Evolutionary conservation across 164 flowering plant genomes (phyloP), one percentile per base, ranked within the genome.

Genomic region (Magnolia sinica): DNA sequence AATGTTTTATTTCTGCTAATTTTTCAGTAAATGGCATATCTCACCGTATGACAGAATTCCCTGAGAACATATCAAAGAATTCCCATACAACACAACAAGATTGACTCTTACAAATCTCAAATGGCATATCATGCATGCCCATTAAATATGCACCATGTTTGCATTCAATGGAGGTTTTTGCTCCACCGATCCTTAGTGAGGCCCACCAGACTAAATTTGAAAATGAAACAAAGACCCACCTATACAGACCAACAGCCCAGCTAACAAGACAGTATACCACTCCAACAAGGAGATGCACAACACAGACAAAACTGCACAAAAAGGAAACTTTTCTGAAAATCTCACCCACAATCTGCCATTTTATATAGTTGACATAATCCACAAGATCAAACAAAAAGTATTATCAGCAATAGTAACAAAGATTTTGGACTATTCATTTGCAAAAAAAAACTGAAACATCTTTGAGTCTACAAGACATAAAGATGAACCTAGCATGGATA

Each of bases 261-360:
- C 85, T 79, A 58, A 87, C 74, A 23, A 89, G 85, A 76, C 91
- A 89, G 73, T 89, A 89, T 5, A 74, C 88, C 58, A 88, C 92
- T 45, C 92, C 92, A 73, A 89, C 92, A 29, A 89, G 74, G 52
- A 89, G 88, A 84, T 88, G 92, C 64, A 89, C 79, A 73, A 86
- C 84, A 51, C 89, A 88, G 49, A 89, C 91, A 79, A 89, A 89
- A 76, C 89, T 89, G 87, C 74, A 79, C 45, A 4, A 77, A 19
- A 70, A 73, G 59, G 68, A 68, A 45, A 11, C 65, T 65, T 65
- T 5, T 65, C 11, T 20, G 13, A 58, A 23, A 65, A 65, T 65
- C 24, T 22, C 68, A 65, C 68, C n/a, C 19, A 63, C 0, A 8
- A 63, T 63, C 8, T 8, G n/a, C 65, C 19, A 65, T 1, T 20